A percentile compares a stretch with the other conserved stretches of the same genome.
These are phyloP conservation scores for Sordariomycetes sp. DNA, from an alignment of 2,329 filamentous ascomycete species.

Conservation along the genomic window DNA sequence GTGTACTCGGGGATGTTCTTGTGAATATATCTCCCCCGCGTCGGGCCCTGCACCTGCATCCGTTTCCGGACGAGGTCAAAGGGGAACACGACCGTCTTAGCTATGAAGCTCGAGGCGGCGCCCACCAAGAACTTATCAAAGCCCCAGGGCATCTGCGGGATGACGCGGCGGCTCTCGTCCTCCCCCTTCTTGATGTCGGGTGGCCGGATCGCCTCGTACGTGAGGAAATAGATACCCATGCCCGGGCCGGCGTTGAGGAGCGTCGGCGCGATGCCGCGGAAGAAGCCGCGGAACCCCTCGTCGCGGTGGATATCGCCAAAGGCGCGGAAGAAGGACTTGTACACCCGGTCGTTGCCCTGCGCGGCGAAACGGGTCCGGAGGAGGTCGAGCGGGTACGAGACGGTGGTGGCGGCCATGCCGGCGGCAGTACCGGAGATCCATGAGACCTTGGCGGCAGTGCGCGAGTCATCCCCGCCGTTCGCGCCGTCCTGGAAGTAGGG, in stretches of 20 bases:
- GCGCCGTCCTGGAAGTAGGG: constrained; percentile 24
- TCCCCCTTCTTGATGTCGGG: constrained; percentile 15
- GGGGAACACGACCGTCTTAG: constrained; percentile 87
- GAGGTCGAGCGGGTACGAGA: constrained; percentile 87
- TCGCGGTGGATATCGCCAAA: constrained; percentile 58
- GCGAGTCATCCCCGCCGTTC: constrained; percentile 38
- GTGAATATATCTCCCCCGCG: constrained; percentile 64
- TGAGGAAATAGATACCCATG: constrained; percentile 92
- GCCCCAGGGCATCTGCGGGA: constrained; percentile 46
- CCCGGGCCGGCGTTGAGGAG: constrained; percentile 84
- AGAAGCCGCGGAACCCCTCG: constrained; percentile 73
- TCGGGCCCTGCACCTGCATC: constrained; percentile 90
- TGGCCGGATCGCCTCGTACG: constrained; percentile 65
- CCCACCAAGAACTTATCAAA: constrained; percentile 77
- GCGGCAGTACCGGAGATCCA: constrained; percentile 77
- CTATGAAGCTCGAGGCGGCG: constrained; percentile 61
- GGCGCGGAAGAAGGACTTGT: constrained; percentile 55
- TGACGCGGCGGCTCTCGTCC: constrained; percentile 1
- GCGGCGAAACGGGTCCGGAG: constrained; percentile 93
- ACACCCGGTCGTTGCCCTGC: constrained; percentile 71
- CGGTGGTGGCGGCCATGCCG: constrained; percentile 67
- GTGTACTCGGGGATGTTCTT: constrained; percentile 78
- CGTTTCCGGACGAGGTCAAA: constrained; percentile 86
- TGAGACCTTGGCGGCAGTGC: constrained; percentile 68
- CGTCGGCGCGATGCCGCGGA: constrained; percentile 71